Conservation (phyloP, 2,329 filamentous ascomycete species). For the Coniosporium tulheliwenetii region DNA sequence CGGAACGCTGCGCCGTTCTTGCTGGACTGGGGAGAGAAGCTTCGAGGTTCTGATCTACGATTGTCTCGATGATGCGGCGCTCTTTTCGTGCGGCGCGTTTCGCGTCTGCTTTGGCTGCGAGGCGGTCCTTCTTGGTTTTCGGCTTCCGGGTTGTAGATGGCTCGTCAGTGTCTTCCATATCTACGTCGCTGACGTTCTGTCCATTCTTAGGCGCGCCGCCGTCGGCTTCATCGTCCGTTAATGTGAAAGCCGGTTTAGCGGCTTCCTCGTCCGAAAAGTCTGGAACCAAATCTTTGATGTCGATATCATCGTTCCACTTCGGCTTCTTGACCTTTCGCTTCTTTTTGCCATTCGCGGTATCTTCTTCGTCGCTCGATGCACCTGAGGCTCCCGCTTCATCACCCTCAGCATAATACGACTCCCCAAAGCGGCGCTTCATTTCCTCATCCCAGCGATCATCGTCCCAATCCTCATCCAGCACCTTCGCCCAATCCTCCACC, state of each 20-base stretch:
- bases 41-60: slow-evolving; percentile 44
- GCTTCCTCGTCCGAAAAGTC: slow-evolving; percentile 59
- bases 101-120: slow-evolving; percentile 31
- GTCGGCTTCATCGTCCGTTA: slow-evolving; percentile 38
- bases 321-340: slow-evolving; percentile 64
- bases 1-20: slow-evolving; percentile 47
- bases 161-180: slow-evolving; percentile 19
- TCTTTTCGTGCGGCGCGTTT: slow-evolving; percentile 68
- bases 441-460: slow-evolving; percentile 79
- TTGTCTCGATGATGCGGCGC: slow-evolving; percentile 66
- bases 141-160: slow-evolving; percentile 11
- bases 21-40: slow-evolving; percentile 54
- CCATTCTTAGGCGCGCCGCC: slow-evolving; percentile 22
- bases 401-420: slow-evolving; percentile 69
- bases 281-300: slow-evolving; percentile 82
- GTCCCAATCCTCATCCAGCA: slow-evolving; percentile 80
- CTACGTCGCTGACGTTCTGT: slow-evolving; percentile 21
- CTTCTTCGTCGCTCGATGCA: slow-evolving; percentile 28
- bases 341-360: slow-evolving; percentile 15
- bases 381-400: slow-evolving; percentile 27
- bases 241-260: slow-evolving; percentile 33
- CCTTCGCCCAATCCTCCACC: slow-evolving; percentile 68
- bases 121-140: slow-evolving; percentile 28
- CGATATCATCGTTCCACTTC: slow-evolving; percentile 92
- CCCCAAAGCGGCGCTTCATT: slow-evolving; percentile 78